Base-by-base conservation (phyloP, 768 basidiomycete genomes). In the Auriscalpium orientale region DNA sequence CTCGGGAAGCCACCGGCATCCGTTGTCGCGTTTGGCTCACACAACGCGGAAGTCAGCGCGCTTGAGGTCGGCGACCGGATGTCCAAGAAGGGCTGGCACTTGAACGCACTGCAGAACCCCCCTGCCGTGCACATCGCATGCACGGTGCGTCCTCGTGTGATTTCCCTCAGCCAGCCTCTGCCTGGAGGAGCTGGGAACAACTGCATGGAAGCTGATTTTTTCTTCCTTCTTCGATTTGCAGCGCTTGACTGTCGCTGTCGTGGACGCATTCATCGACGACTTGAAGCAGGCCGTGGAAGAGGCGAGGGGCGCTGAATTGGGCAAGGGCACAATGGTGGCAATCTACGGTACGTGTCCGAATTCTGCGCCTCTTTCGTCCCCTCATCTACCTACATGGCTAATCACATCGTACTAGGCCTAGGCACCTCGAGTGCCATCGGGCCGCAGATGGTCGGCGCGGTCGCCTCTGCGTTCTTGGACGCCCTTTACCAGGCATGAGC, bases 101-200 rank as follows among this genome's bases (percentile, higher is more conserved):
- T 99, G 60, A 98, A 92, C 65, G 94, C 85, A 13, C 68, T 99
- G 55, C 79, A 75, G 45, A 76, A 81, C 10, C 92, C 94, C 1
- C 75, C 88, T 11, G 93, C 87, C 9, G 78, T 98, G 45, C 97
- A 99, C 70, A 90, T 98, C 61, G 94, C 94, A 37, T 89, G 87
- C 71, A 99, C 95, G 64, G 92, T 95, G 64, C 63, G 88, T 63
- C 12, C 34, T 34, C 38, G 38, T 43, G 3, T 52, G 35, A 54
- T 51, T 50, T 48, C 57, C 49, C 34, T 53, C 15, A 35, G 34
- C 40, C 53, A 51, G 54, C 49, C 52, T 15, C 57, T 43, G 7
- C 28, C 28, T 28, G 28, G 7, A 28, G 28, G 28, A 28, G 28
- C 28, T 28, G 28, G 28, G 2, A 28, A 28, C 7, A 28, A 5